phyloP scores from a whole-genome alignment of 192 early-diverging fungal genomes.

The Coemansia sp. region DNA sequence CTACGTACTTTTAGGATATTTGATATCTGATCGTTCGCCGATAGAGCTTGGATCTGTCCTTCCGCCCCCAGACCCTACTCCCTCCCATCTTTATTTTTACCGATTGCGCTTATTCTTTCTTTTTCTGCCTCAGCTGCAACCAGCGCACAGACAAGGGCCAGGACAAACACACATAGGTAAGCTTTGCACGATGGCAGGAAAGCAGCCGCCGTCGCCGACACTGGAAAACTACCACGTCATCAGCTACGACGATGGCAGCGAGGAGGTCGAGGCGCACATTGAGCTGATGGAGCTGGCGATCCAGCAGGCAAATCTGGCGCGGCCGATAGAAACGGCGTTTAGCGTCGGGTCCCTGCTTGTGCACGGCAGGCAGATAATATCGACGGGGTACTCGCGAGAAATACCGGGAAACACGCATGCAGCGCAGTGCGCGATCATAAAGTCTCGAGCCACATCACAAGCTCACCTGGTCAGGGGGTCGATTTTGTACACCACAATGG shows the following conservation, averaged over 20 bases:
- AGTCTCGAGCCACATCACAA: constrained; percentile 55
- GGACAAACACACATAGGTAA: too few relatives aligned
- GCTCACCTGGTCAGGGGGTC: constrained; percentile 44
- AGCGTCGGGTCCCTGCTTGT: constrained; percentile 87
- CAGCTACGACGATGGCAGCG: constrained; percentile 31
- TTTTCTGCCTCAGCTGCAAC: too few relatives aligned
- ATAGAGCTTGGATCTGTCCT: too few relatives aligned
- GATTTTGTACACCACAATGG: constrained; percentile 96
- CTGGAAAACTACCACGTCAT: constrained; percentile 36
- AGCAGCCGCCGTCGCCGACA: constrained; percentile 2
- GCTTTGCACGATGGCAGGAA: constrained; percentile 1
- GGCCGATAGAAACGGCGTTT: constrained; percentile 78
- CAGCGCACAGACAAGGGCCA: too few relatives aligned
- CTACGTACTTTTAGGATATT: too few relatives aligned
- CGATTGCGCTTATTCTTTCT: too few relatives aligned
- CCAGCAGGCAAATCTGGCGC: constrained; percentile 72
- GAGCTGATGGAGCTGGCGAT: constrained; percentile 82
- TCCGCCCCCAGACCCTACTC: too few relatives aligned
- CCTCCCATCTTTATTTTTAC: too few relatives aligned
- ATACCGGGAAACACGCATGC: constrained; percentile 96
- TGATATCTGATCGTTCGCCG: too few relatives aligned
- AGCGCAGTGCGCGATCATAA: constrained; percentile 82
- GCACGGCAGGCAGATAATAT: constrained; percentile 57
- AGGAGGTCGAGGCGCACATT: constrained; percentile 55
- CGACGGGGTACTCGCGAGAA: constrained; percentile 89